Percentiles rank a stretch among this genome's conserved stretches.
phyloP scores from a whole-genome alignment of 23 red algal genomes.

The Gracilaria gracilis region DNA sequence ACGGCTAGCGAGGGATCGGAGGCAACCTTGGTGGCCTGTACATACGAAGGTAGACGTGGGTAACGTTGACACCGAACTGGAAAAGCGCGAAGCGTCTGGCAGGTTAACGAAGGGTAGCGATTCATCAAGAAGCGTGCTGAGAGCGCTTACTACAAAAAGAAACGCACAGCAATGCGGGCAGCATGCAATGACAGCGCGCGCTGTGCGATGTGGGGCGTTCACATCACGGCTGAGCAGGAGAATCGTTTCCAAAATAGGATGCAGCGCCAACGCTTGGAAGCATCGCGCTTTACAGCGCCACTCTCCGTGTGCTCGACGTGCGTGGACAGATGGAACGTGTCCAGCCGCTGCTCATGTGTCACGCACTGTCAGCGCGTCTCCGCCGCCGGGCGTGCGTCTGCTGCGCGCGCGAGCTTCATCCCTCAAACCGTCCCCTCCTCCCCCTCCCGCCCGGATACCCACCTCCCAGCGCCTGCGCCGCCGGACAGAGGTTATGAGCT shows the following conservation, averaged over 20 bases:
- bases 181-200: conserved; percentile 8
- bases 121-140: neutral
- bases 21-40: neutral
- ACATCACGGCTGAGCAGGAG: neutral
- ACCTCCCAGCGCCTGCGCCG: neutral
- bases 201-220: neutral
- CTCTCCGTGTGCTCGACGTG: conserved; percentile 10
- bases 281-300: conserved; percentile 8
- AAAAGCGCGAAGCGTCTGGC: neutral
- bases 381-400: neutral
- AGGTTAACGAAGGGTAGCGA: neutral
- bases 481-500: too few relatives aligned
- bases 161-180: conserved; percentile 31
- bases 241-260: conserved; percentile 4
- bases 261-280: neutral
- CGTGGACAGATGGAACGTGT: conserved; percentile 11
- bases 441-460: neutral
- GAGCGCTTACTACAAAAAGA: neutral
- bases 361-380: neutral
- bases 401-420: neutral
- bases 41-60: neutral
- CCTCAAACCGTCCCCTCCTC: neutral
- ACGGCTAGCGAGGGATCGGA: neutral
- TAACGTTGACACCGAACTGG: too few relatives aligned
- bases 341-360: neutral